Evolutionary conservation across 2,329 filamentous ascomycete genomes (phyloP).

Genomic region (Rutstroemia sp.): DNA sequence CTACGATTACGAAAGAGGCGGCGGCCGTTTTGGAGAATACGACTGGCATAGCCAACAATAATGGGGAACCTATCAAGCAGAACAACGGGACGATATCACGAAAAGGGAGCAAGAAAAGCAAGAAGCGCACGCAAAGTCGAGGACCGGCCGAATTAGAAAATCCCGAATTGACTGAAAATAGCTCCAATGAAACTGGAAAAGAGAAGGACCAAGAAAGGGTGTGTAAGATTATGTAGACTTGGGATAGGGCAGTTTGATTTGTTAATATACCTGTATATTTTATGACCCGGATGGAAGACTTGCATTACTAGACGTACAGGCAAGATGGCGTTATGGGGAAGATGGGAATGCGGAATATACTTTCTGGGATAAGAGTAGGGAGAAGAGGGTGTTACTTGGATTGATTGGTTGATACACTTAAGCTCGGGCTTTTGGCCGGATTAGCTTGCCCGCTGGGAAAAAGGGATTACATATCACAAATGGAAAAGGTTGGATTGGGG

Average conservation of each 20-base stretch:
- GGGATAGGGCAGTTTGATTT: not conserved
- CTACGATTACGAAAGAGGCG: conserved; percentile 5
- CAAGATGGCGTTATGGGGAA: not conserved
- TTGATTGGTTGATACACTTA: too few relatives aligned
- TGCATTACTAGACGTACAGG: not conserved
- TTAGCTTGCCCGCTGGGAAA: too few relatives aligned
- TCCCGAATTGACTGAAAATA: conserved; percentile 17
- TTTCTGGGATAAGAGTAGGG: too few relatives aligned
- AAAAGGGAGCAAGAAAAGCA: conserved; percentile 10
- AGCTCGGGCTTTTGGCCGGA: too few relatives aligned
- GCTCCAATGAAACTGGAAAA: conserved; percentile 16
- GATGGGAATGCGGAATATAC: not conserved
- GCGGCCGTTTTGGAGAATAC: conserved; percentile 5
- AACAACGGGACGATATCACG: not conserved
- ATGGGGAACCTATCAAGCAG: conserved; percentile 1
- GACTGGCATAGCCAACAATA: conserved; percentile 10
- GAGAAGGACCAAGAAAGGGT: conserved; percentile 37
- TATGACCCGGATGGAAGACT: not conserved
- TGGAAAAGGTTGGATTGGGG: too few relatives aligned
- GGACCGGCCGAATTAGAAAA: conserved; percentile 14
- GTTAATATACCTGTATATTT: not conserved
- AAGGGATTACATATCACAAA: too few relatives aligned
- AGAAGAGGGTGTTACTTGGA: too few relatives aligned
- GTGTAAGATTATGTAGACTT: conserved; percentile 39
- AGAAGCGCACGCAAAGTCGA: conserved; percentile 24